These are phyloP conservation scores for Pyronema domesticum DNA, from an alignment of 495 filamentous ascomycete genomes.

Conservation along the genomic window DNA sequence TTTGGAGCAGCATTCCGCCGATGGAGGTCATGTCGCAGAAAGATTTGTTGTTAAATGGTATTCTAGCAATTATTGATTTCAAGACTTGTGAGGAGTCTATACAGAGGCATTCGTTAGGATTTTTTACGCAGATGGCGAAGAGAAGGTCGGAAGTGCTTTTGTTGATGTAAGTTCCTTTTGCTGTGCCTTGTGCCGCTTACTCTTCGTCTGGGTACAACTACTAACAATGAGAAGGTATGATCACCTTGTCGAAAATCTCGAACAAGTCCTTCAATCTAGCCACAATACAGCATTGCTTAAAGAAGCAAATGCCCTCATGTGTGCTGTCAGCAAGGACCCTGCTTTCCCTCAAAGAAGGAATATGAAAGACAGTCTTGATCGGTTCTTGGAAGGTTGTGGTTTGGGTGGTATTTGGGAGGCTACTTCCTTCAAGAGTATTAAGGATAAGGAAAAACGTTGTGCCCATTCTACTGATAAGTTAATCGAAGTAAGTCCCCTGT, in stretches of 20 bases:
- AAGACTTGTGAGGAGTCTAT: constrained; percentile 20
- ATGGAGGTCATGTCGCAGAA: constrained; percentile 19
- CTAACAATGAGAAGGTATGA: constrained; percentile 11
- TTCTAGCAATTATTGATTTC: constrained; percentile 22
- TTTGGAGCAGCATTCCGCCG: constrained; percentile 8
- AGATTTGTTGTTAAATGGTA: constrained; percentile 16
- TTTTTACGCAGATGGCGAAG: constrained; percentile 16
- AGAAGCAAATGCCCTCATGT: constrained; percentile 20
- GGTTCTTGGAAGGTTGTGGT: constrained; percentile 12
- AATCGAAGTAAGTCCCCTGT: constrained; percentile 16
- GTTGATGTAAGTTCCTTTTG: constrained; percentile 5
- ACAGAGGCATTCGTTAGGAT: constrained; percentile 13
- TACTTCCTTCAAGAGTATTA: constrained; percentile 20
- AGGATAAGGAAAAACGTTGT: constrained; percentile 23
- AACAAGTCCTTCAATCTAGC: constrained; percentile 15
- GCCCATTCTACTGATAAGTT: constrained; percentile 23
- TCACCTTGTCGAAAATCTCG: constrained; percentile 19
- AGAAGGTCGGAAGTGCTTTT: constrained; percentile 18
- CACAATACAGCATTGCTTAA: constrained; percentile 21
- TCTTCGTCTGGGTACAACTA: neutral
- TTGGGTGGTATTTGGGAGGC: constrained; percentile 22
- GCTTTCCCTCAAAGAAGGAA: constrained; percentile 18
- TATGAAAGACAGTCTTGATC: constrained; percentile 15
- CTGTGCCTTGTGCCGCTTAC: neutral
- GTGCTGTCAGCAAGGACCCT: constrained; percentile 16